phyloP scores from a whole-genome alignment of 768 basidiomycete species.

The Guyanaporus albipodus region DNA sequence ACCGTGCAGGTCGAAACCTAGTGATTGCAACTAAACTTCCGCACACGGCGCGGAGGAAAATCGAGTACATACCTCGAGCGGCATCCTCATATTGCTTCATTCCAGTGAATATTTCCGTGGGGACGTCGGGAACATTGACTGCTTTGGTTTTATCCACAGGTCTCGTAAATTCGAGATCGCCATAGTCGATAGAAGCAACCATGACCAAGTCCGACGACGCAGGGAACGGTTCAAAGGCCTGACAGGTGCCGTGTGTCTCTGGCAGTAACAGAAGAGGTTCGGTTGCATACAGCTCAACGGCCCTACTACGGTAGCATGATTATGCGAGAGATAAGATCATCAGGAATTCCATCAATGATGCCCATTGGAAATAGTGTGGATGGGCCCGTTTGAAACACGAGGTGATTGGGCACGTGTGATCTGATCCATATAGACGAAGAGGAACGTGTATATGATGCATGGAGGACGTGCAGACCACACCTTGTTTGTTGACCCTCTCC shows the following conservation, averaged over 20 bases:
- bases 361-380: no score
- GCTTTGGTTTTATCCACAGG: slow-evolving; percentile 39
- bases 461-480: neutral
- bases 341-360: neutral
- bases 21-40: neutral
- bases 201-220: slow-evolving; percentile 15
- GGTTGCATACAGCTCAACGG: neutral
- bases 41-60: neutral
- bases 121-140: slow-evolving; percentile 32
- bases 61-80: slow-evolving; percentile 25
- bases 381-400: no score
- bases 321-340: slow-evolving; percentile 10
- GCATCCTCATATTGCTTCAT: slow-evolving; percentile 40
- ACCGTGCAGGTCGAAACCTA: slow-evolving; percentile 27
- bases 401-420: neutral
- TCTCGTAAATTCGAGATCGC: slow-evolving; percentile 32
- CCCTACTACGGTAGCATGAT: neutral
- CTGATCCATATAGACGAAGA: slow-evolving; percentile 4
- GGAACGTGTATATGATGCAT: neutral
- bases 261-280: slow-evolving; percentile 1
- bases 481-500: neutral
- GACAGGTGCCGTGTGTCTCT: neutral
- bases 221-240: neutral
- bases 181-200: slow-evolving; percentile 26
- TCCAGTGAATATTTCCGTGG: slow-evolving; percentile 32